Evolutionary conservation across 257 asterid genomes (phyloP), one percentile per base, ranked within the genome.

Genomic region (Lycium barbarum): DNA sequence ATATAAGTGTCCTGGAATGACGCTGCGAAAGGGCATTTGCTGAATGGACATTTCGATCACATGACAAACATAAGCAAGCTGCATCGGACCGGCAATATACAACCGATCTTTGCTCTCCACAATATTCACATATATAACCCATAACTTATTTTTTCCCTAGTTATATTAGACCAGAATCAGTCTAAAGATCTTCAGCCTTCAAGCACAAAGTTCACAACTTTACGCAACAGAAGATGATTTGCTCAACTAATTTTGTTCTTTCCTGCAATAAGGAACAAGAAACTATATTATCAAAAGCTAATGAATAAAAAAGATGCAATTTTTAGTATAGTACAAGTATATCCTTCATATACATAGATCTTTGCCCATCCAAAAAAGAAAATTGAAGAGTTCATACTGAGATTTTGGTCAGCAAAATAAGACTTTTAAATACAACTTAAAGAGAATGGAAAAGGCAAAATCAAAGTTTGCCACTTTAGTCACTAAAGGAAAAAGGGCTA

Each of bases 21-120:
- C 99, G 98, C 20, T 85, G 92, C 12, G 98, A 93, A 59, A 96
- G 98, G 73, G 95, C 90, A 86, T 95, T 96, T 58, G 99, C 99
- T 6, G 98, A 96, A 89, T 96, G 99, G 83, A 96, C 92, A 58
- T 88, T 95, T 9, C 93, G 96, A 71, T 96, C 99, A 79, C 99
- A 96, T 45, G 99, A 93, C 80, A 96, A 86, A 81, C 99, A 96
- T 53, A 96, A 87, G 35, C 95, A 88, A 67, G 99, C 99, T 35
- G 92, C 91, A 87, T 96, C 99, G 3, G 99, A 95, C 45, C 92
- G 95, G 84, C 99, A 96, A 87, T 93, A 93, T 20, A 96, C 93
- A 13, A 92, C 82, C 2, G 99, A 87, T 87, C 93, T 90, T 87
- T 91, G 95, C 74, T 91, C 97, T 89, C 90, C 93, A 80, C 99